Percentiles rank a stretch among this genome's conserved stretches.
phyloP scores from a whole-genome alignment of 2,329 filamentous ascomycete genomes.

The Exophiala bonariae region DNA sequence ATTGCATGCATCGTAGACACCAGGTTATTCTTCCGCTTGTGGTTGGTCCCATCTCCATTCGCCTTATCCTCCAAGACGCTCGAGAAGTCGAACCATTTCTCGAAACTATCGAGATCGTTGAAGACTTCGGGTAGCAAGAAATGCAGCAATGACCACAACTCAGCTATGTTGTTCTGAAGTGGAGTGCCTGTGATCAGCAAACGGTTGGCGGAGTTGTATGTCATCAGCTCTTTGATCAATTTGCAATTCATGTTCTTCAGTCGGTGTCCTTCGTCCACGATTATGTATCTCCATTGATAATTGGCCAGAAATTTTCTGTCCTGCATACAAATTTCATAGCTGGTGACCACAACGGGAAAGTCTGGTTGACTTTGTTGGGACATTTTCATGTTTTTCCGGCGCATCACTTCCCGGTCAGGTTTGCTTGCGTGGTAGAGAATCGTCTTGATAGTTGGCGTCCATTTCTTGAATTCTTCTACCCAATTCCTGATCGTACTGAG shows the following conservation, averaged over 20 bases:
- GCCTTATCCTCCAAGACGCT: constrained; percentile 81
- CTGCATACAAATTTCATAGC: constrained; percentile 92
- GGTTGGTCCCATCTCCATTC: constrained; percentile 70
- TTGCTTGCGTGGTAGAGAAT: constrained; percentile 88
- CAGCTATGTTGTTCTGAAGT: constrained; percentile 90
- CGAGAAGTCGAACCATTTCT: constrained; percentile 96
- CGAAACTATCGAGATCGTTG: constrained; percentile 87
- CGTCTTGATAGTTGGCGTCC: constrained; percentile 85
- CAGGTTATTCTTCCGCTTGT: constrained; percentile 73
- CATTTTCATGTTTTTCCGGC: constrained; percentile 67
- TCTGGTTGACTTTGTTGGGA: constrained; percentile 65
- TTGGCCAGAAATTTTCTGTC: constrained; percentile 78
- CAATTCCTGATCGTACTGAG: constrained; percentile 92
- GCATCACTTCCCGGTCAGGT: constrained; percentile 72
- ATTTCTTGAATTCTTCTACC: constrained; percentile 89
- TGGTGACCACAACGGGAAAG: constrained; percentile 92
- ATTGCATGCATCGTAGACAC: constrained; percentile 91
- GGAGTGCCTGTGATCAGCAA: constrained; percentile 94
- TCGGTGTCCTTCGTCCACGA: constrained; percentile 96
- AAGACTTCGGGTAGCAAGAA: constrained; percentile 93
- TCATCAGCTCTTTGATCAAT: constrained; percentile 82
- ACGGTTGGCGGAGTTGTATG: constrained; percentile 85
- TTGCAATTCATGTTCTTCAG: constrained; percentile 97
- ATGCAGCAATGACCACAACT: constrained; percentile 91
- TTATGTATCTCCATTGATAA: constrained; percentile 96